phyloP scores from a whole-genome alignment of 495 filamentous ascomycete genomes.

The Evansstolkia leycettana region DNA sequence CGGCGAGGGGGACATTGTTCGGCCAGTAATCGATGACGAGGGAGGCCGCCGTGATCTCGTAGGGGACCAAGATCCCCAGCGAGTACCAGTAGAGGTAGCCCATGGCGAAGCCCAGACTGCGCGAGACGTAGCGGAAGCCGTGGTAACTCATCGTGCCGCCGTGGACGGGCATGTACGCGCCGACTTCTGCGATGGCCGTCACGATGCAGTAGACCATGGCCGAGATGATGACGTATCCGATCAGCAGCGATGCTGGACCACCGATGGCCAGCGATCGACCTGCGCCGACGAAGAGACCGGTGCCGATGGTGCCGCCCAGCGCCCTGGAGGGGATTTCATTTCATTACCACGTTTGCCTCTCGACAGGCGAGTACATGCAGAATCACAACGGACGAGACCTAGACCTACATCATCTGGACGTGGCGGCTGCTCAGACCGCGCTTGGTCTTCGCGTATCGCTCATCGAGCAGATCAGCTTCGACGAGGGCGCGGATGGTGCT shows the following conservation, averaged over 20 bases:
- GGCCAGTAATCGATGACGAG: slow-evolving; percentile 68
- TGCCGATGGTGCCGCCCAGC: slow-evolving; percentile 59
- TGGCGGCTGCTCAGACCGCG: slow-evolving; percentile 42
- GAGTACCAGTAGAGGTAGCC: slow-evolving; percentile 51
- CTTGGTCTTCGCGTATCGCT: slow-evolving; percentile 26
- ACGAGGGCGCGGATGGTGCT: slow-evolving; percentile 13
- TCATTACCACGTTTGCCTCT: too few relatives aligned
- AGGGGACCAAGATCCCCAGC: slow-evolving; percentile 53
- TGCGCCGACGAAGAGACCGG: slow-evolving; percentile 42
- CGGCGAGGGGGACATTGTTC: slow-evolving; percentile 30
- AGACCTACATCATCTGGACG: slow-evolving; percentile 42
- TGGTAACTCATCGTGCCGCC: slow-evolving; percentile 48
- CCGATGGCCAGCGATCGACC: slow-evolving; percentile 47
- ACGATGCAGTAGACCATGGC: slow-evolving; percentile 48
- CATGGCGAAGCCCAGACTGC: slow-evolving; percentile 49
- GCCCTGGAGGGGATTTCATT: slow-evolving; percentile 18
- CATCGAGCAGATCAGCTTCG: slow-evolving; percentile 25
- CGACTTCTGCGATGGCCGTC: slow-evolving; percentile 52
- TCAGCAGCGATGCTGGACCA: slow-evolving; percentile 51
- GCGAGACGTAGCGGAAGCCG: slow-evolving; percentile 46
- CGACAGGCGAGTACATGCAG: too few relatives aligned
- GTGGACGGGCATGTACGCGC: slow-evolving; percentile 48
- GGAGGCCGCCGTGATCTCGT: slow-evolving; percentile 58
- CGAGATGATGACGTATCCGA: slow-evolving; percentile 51
- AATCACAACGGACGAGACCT: too few relatives aligned